Conservation (phyloP, 2,329 filamentous ascomycete genomes). For the Colletotrichum eleusines region DNA sequence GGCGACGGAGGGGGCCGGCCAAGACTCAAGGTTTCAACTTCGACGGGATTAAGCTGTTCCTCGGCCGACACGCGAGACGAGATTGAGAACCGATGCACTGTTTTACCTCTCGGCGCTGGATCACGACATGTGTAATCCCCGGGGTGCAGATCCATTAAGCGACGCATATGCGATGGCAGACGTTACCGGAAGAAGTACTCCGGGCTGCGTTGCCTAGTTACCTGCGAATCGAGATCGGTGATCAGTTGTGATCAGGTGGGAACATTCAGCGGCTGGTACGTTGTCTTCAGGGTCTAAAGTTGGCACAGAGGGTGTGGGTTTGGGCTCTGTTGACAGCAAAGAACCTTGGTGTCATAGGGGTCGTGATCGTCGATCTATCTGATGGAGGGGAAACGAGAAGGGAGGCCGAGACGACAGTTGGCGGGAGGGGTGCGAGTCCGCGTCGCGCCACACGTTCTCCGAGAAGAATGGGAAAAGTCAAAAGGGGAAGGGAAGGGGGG, state of each 20-base stretch:
- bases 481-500: slow-evolving; percentile 5
- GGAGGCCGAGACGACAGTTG: neutral
- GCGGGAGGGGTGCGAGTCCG: neutral
- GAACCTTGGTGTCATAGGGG: slow-evolving; percentile 29
- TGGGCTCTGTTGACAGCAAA: slow-evolving; percentile 18
- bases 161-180: neutral
- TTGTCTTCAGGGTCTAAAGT: slow-evolving; percentile 33
- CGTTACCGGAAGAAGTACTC: slow-evolving; percentile 30
- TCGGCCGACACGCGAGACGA: neutral
- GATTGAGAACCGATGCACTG: neutral
- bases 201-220: slow-evolving; percentile 21
- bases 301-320: slow-evolving; percentile 21
- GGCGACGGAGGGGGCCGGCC: neutral
- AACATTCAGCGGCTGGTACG: slow-evolving; percentile 15
- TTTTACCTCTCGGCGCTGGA: neutral
- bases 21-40: neutral
- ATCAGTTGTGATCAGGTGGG: slow-evolving; percentile 31
- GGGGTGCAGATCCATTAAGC: neutral
- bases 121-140: neutral
- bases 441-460: slow-evolving; percentile 1
- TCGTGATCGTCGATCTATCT: slow-evolving; percentile 37
- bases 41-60: neutral
- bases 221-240: slow-evolving; percentile 28
- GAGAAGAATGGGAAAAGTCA: slow-evolving; percentile 30
- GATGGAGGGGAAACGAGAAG: slow-evolving; percentile 6